Base-by-base conservation (phyloP, 306 rosid species). In the Vachellia collinsii region DNA sequence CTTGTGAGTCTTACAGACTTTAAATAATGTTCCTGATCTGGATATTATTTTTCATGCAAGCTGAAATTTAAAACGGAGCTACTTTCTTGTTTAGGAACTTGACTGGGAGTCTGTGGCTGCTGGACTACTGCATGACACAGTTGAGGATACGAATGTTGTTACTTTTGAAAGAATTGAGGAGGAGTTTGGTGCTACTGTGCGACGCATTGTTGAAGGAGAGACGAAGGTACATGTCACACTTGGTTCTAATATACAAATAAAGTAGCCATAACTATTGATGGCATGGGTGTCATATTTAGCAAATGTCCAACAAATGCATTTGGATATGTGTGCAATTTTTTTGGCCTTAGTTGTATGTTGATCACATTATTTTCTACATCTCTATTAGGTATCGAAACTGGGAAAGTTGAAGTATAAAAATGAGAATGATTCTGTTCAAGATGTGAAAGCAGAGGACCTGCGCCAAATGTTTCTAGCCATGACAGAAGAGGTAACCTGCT, bases 21-120 rank as follows among this genome's bases (percentile, higher is more conserved):
- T 22, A 3, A 62, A 72, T 74, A 78, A 70, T 68, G 75, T 48
- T 38, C 64, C 13, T 44, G 74, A 39, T 83, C 41, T 69, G 36
- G 25, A 50, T 71, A 73, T 75, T 72, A 51, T 47, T 72, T 25
- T 47, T 43, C 68, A 85, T 85, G 70, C 65, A 78, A 67, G 59
- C 72, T 66, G 23, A 66, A 76, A 20, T 80, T 72, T 53, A 77
- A 83, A 59, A 69, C 64, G 41, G 81, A 41, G 78, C 44, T 72
- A 78, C 70, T 43, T 75, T n/a, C 54, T 70, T 61, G 70, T 64
- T 37, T 69, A 95, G 99, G 98, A 95, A 86, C 92, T 95, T 83
- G 99, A 96, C 79, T 96, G 99, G 99, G 99, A 92, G 77, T 93
- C 98, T 44, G 85, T 96, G 82, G 99, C 93, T 83, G 97, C 99